Conservation (phyloP, 176 grass and related monocot species). For the Ananas comosus region DNA sequence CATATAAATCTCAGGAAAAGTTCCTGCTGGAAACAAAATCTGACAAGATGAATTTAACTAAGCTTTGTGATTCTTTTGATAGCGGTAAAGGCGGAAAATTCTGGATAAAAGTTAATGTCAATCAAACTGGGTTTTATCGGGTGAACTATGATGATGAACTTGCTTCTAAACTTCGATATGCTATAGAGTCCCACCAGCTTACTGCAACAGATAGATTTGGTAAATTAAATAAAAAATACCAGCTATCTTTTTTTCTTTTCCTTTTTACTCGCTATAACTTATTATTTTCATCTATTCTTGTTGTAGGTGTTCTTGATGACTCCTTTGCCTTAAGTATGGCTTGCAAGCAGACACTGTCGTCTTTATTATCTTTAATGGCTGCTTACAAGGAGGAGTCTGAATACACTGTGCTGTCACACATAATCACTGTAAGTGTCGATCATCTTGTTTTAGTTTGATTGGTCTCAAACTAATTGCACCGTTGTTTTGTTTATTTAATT, state of each 20-base stretch:
- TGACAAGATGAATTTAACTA: constrained; percentile 41
- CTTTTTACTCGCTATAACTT: background rate
- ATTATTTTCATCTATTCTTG: constrained; percentile 13
- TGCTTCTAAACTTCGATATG: constrained; percentile 50
- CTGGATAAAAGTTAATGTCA: constrained; percentile 88
- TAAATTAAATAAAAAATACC: constrained; percentile 15
- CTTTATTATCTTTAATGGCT: constrained; percentile 62
- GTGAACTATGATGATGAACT: constrained; percentile 83
- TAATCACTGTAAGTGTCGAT: constrained; percentile 41
- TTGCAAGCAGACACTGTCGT: constrained; percentile 67
- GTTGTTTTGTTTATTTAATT: constrained; percentile 7
- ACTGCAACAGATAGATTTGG: constrained; percentile 77
- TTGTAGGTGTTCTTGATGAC: constrained; percentile 83
- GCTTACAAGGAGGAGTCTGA: constrained; percentile 69
- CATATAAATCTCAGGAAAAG: constrained; percentile 59
- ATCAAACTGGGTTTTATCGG: constrained; percentile 88
- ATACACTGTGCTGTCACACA: constrained; percentile 61
- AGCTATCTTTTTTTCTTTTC: background rate
- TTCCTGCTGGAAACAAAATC: constrained; percentile 58
- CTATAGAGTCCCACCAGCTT: constrained; percentile 64
- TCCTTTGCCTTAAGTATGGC: constrained; percentile 75
- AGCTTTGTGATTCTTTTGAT: constrained; percentile 15
- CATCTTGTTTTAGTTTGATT: constrained; percentile 6
- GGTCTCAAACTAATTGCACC: constrained; percentile 4
- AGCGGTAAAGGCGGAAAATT: constrained; percentile 15